phyloP scores from a whole-genome alignment of 1,284 basidiomycete genomes.

The Apiotrichum montevideense region DNA sequence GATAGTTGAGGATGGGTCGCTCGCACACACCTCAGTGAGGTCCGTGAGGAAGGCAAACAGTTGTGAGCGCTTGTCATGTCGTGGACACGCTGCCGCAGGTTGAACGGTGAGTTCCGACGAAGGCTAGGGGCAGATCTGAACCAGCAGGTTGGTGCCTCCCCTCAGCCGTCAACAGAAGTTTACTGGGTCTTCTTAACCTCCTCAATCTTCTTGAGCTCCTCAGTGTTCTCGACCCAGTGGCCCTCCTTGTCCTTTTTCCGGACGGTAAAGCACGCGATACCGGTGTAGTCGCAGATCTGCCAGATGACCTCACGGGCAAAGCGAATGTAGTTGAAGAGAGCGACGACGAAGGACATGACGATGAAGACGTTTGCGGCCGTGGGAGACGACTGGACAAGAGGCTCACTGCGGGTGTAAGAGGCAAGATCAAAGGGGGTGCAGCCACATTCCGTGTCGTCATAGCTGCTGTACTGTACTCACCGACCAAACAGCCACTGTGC shows the following conservation, averaged over 20 bases:
- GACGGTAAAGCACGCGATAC: conserved; percentile 85
- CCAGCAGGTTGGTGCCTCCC: too few species aligned
- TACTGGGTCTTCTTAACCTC: too few species aligned
- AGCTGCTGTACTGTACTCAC: conserved; percentile 49
- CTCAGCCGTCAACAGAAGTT: too few species aligned
- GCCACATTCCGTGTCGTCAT: too few species aligned
- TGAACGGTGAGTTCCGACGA: too few species aligned
- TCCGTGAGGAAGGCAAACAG: too few species aligned
- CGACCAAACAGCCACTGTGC: conserved; percentile 59
- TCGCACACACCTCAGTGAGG: too few species aligned
- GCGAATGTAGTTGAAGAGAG: conserved; percentile 65
- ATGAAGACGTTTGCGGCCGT: conserved; percentile 61
- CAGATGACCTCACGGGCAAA: conserved; percentile 75
- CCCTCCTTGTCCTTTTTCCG: conserved; percentile 69
- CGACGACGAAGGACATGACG: conserved; percentile 52
- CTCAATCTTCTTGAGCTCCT: conserved; percentile 12
- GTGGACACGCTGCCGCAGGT: too few species aligned
- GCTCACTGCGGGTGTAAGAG: conserved; percentile 19
- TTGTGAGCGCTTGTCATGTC: too few species aligned
- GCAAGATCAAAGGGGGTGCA: too few species aligned
- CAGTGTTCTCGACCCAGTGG: conserved; percentile 56
- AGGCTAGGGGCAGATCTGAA: too few species aligned
- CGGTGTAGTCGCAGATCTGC: conserved; percentile 79
- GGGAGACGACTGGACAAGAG: conserved; percentile 46
- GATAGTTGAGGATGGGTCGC: background rate